Conservation (phyloP, 805 yeast species). For the Komagataella kurtzmanii region DNA sequence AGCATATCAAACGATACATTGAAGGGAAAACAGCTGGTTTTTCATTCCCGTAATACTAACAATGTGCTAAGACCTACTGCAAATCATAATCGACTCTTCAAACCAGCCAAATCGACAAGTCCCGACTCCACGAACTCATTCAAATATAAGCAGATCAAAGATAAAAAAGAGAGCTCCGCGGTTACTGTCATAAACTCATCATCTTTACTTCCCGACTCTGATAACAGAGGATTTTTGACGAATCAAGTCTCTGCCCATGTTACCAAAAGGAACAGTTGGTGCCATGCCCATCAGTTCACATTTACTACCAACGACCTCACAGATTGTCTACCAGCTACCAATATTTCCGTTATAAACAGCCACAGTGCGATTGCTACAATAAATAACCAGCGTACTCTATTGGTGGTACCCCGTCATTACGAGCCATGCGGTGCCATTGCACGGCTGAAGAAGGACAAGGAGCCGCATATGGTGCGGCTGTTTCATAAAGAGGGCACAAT, state of each 20-base stretch:
- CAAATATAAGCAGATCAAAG: background rate
- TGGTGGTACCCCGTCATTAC: background rate
- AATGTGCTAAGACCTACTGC: background rate
- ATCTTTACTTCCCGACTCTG: background rate
- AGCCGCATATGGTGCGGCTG: background rate
- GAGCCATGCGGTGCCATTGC: background rate
- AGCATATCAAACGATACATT: background rate
- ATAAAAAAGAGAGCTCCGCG: background rate
- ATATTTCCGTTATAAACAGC: background rate
- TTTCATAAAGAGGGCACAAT: background rate
- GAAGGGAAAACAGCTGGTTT: background rate
- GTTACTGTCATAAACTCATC: background rate
- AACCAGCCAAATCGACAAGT: background rate
- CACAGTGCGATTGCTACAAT: background rate
- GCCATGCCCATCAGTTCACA: background rate
- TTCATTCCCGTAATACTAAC: background rate
- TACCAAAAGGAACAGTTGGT: background rate
- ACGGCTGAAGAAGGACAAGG: background rate
- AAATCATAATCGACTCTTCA: background rate
- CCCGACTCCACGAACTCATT: background rate
- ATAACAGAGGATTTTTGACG: background rate
- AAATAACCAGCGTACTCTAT: background rate
- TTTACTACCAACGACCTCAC: background rate
- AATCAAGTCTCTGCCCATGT: background rate
- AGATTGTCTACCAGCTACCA: background rate